Percentiles rank a stretch among this genome's conserved stretches.
Evolutionary conservation across 2,329 filamentous ascomycete genomes (phyloP).

Genomic region (Arthroderma uncinatum): DNA sequence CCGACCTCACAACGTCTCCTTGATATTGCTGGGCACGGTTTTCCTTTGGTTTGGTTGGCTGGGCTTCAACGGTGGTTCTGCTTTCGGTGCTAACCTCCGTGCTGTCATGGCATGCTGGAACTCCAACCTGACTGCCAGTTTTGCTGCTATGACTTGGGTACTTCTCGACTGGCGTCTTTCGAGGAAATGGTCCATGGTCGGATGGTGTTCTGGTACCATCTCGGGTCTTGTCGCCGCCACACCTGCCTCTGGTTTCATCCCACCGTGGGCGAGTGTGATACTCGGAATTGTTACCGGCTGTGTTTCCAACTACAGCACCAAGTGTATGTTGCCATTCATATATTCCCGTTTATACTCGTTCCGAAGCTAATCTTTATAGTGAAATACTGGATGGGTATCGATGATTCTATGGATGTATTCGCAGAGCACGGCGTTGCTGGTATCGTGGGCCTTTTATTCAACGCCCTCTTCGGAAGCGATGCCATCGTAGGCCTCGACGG

Average conservation of each 20-base stretch:
- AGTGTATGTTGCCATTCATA: slow-evolving; percentile 49
- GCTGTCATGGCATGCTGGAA: slow-evolving; percentile 98
- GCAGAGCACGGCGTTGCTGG: slow-evolving; percentile 80
- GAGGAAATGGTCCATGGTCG: slow-evolving; percentile 88
- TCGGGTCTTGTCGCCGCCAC: slow-evolving; percentile 81
- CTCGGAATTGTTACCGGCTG: slow-evolving; percentile 53
- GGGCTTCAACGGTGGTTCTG: slow-evolving; percentile 93
- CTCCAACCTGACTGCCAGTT: slow-evolving; percentile 84
- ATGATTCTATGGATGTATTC: slow-evolving; percentile 84
- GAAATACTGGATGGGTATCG: slow-evolving; percentile 65
- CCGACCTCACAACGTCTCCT: slow-evolving; percentile 94
- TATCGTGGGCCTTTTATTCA: slow-evolving; percentile 67
- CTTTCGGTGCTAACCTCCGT: slow-evolving; percentile 87
- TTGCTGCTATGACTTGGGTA: slow-evolving; percentile 86
- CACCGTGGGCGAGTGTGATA: slow-evolving; percentile 51
- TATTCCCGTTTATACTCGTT: slow-evolving; percentile 8
- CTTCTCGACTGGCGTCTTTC: slow-evolving; percentile 90
- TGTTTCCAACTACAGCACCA: slow-evolving; percentile 74
- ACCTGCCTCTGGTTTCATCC: slow-evolving; percentile 68
- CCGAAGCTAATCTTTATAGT: slow-evolving; percentile 30
- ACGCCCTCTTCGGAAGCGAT: slow-evolving; percentile 63
- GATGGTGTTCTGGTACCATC: slow-evolving; percentile 83
- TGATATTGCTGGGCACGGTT: slow-evolving; percentile 90
- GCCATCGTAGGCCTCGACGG: slow-evolving; percentile 67
- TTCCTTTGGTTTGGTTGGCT: slow-evolving; percentile 99